Evolutionary conservation across 75 land plant genomes (phyloP).

Genomic region (Pinus taeda): DNA sequence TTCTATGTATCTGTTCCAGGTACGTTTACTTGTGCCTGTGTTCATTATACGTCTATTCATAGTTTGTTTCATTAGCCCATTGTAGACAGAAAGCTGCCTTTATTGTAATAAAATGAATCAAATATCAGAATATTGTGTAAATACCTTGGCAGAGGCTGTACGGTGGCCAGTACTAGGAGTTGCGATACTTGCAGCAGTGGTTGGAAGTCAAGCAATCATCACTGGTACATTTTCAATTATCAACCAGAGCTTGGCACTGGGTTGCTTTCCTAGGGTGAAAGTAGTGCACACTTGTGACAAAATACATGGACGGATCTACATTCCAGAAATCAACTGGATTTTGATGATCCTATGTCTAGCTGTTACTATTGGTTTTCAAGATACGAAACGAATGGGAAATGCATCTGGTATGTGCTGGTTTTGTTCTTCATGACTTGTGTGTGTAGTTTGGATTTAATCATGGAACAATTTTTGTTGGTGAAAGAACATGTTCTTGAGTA

Average conservation of each 20-base stretch:
- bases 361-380: slow-evolving; percentile 24
- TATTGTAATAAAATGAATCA: not conserved
- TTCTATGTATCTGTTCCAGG: slow-evolving; percentile 62
- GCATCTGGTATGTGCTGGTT: slow-evolving; percentile 25
- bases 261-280: slow-evolving; percentile 41
- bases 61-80: not conserved
- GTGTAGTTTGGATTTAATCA: not conserved
- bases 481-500: not conserved
- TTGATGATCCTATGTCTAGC: slow-evolving; percentile 33
- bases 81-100: not conserved
- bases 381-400: slow-evolving; percentile 33
- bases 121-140: not conserved
- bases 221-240: slow-evolving; percentile 35
- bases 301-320: slow-evolving; percentile 32
- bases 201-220: slow-evolving; percentile 46
- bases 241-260: slow-evolving; percentile 29
- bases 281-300: slow-evolving; percentile 36
- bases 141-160: slow-evolving; percentile 20
- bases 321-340: slow-evolving; percentile 37
- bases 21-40: slow-evolving; percentile 16
- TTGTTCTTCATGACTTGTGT: not conserved
- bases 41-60: not conserved
- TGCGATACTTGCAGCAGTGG: slow-evolving; percentile 35
- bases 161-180: slow-evolving; percentile 37
- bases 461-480: not conserved